phyloP scores from a whole-genome alignment of 1,139 yeast genomes.

The Yamadazyma conglobata region DNA sequence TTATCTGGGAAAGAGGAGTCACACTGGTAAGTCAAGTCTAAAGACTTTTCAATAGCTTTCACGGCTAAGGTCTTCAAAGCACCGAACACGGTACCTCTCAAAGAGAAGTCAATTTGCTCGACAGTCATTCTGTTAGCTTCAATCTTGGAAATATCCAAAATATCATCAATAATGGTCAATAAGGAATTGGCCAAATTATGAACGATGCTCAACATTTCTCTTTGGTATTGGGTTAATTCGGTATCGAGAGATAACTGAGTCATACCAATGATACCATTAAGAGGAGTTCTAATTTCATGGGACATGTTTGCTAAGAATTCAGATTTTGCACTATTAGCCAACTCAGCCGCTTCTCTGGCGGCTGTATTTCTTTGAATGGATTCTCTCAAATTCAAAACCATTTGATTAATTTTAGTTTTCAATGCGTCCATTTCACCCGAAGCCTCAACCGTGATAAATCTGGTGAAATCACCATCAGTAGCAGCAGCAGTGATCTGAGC shows the following conservation, averaged over 20 bases:
- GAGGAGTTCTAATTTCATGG: conserved; percentile 88
- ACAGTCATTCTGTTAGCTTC: conserved; percentile 92
- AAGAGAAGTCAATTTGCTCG: conserved; percentile 80
- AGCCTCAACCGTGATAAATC: conserved; percentile 88
- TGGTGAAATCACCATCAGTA: conserved; percentile 87
- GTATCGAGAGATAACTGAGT: conserved; percentile 85
- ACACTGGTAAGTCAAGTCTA: conserved; percentile 75
- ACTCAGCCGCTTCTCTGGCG: conserved; percentile 90
- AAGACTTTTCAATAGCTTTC: conserved; percentile 79
- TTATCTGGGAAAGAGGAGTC: conserved; percentile 86
- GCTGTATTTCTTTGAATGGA: conserved; percentile 89
- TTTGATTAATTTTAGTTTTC: conserved; percentile 85
- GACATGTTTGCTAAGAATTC: conserved; percentile 90
- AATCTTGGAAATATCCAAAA: conserved; percentile 84
- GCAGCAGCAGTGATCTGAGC: conserved; percentile 94
- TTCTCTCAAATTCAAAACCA: conserved; percentile 84
- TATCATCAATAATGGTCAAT: conserved; percentile 82
- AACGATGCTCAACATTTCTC: conserved; percentile 85
- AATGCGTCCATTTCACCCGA: conserved; percentile 93
- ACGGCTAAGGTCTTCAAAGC: conserved; percentile 85
- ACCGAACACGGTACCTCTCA: conserved; percentile 83
- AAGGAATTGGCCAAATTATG: conserved; percentile 82
- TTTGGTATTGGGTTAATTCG: conserved; percentile 80
- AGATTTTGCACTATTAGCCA: conserved; percentile 86
- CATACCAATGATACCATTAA: conserved; percentile 92